These are phyloP conservation scores for Aspergillus conjunctus DNA, from an alignment of 495 filamentous ascomycete genomes.

Conservation along the genomic window DNA sequence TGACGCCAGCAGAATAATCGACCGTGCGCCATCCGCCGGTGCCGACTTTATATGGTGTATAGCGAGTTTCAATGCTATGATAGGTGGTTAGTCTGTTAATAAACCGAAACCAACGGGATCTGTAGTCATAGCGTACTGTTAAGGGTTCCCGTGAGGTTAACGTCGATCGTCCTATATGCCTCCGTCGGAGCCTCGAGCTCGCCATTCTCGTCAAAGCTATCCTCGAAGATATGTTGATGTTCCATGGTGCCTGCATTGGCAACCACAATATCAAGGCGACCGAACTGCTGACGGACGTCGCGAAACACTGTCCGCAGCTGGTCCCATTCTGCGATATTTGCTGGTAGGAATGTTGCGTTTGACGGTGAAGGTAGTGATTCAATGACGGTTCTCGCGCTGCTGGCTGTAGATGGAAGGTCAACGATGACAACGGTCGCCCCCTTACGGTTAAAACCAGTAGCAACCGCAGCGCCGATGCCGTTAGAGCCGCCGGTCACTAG, in stretches of 20 bases:
- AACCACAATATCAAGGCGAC: conserved; percentile 62
- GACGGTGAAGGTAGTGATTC: conserved; percentile 14
- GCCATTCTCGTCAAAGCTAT: conserved; percentile 25
- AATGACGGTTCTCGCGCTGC: conserved; percentile 20
- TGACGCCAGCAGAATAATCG: not conserved
- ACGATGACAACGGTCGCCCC: conserved; percentile 34
- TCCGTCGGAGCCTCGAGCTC: conserved; percentile 16
- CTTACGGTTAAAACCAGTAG: conserved; percentile 21
- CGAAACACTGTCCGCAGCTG: conserved; percentile 53
- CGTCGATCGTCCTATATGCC: conserved; percentile 4
- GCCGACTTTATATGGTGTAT: not conserved
- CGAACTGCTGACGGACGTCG: conserved; percentile 46
- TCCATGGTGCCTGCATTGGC: conserved; percentile 68
- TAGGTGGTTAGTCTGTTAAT: not conserved
- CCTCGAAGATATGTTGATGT: conserved; percentile 21
- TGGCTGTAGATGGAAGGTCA: conserved; percentile 24
- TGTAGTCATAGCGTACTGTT: too few relatives aligned
- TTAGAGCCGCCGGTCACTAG: conserved; percentile 41
- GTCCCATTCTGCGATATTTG: conserved; percentile 30
- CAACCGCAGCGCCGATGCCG: conserved; percentile 41
- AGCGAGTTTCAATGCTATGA: conserved; percentile 3
- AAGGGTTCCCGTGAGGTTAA: conserved; percentile 1
- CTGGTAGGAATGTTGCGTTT: conserved; percentile 25
- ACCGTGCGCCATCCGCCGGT: not conserved
- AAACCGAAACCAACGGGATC: too few relatives aligned